Base-by-base conservation (phyloP, 225 moss, liverwort and hornwort genomes). In the Ulota crispa region DNA sequence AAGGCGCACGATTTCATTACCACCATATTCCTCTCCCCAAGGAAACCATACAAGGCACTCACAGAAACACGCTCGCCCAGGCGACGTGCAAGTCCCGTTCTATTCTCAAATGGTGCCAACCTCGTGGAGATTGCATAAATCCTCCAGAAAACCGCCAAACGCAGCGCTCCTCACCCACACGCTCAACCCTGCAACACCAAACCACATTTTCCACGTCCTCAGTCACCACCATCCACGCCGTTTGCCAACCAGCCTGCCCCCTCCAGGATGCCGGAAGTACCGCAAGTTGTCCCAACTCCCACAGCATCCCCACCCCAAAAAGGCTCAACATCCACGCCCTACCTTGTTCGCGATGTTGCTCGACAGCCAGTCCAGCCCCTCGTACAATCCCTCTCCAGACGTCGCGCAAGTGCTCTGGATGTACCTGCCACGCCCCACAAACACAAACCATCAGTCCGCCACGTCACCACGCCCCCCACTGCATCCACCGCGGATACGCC, bases 281-380 rank as follows among this genome's bases (percentile, higher is more conserved):
- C 3, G 2, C 19, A 26, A 36, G 13, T 3, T 1, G 8, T 26
- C 53, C 37, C 14, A 5, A 8, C 24, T 43, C 26, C 3, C 5
- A 3, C 37, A 3, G 9, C 10, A 9, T 6, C 39, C 26, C 37
- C 68, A 27, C 2, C 13, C 36, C 36, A 36, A 14, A 21, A 10
- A 20, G 20, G 19, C 24, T 8, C 24, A 12, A 24, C 3, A 5
- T 18, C 50, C 8, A 0, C 3, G 6, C n/a, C n/a, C 9, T 72
- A 89, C 93, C 95, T 95, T 95, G 81, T 90, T 95, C 7, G 95
- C 93, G 65, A 95, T 95, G 28, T 93, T 95, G 90, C 90, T 95
- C 8, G 95, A 95, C 68, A 95, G 89, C 95, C 95, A 95, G 82
- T 95, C 95, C 50, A 50, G 18, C 16, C 50, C 50, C 18, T 50